Conservation (phyloP, 768 basidiomycete species). For the Phaffia australis region DNA sequence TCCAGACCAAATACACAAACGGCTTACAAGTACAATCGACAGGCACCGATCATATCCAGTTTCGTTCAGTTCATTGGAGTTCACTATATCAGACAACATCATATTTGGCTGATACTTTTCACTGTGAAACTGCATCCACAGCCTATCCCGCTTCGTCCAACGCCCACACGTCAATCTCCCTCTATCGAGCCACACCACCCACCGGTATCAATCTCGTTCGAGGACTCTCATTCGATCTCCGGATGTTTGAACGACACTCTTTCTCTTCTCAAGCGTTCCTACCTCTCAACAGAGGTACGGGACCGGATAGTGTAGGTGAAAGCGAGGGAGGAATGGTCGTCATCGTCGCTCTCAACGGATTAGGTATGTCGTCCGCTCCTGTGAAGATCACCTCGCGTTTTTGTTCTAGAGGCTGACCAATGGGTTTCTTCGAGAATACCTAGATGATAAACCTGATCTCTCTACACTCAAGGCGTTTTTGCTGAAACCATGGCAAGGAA, state of each 20-base stretch:
- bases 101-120: not conserved
- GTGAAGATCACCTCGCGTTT: not conserved
- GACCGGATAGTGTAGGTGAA: constrained; percentile 2
- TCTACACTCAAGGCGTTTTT: constrained; percentile 13
- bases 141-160: not conserved
- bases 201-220: not conserved
- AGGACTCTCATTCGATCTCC: not conserved
- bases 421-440: not conserved
- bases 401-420: too few relatives aligned
- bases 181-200: constrained; percentile 14
- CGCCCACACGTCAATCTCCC: constrained; percentile 7
- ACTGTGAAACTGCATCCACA: not conserved
- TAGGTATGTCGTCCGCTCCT: not conserved
- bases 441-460: constrained; percentile 15
- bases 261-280: constrained; percentile 12
- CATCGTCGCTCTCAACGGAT: constrained; percentile 8
- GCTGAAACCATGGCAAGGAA: constrained; percentile 2
- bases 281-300: constrained; percentile 4
- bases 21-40: constrained; percentile 11
- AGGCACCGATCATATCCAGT: constrained; percentile 5
- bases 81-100: not conserved
- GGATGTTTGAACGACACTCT: constrained; percentile 20
- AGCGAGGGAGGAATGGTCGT: constrained; percentile 14
- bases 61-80: too few relatives aligned
- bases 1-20: constrained; percentile 1